Evolutionary conservation across 345 rosid species (phyloP).

Genomic region (Arabis alpina): DNA sequence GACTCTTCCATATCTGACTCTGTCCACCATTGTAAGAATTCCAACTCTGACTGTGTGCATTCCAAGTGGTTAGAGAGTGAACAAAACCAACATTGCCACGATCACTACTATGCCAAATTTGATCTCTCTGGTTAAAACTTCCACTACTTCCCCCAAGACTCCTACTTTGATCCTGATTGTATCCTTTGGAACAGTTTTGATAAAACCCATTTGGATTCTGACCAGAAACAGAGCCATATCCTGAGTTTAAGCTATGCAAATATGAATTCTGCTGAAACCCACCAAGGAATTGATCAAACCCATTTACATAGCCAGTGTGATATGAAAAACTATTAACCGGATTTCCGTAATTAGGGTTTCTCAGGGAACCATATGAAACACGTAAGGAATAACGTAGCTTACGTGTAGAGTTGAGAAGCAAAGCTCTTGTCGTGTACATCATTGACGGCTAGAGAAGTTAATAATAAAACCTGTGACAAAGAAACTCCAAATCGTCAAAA

Average conservation of each 20-base stretch:
- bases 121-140: constrained; percentile 20
- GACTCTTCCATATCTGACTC: not conserved
- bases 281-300: no score
- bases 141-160: constrained; percentile 26
- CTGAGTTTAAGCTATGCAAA: no score
- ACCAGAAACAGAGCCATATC: no score
- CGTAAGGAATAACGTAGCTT: constrained; percentile 46
- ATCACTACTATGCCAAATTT: constrained; percentile 25
- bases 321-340: no score
- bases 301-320: constrained; percentile 56
- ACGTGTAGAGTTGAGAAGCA: constrained; percentile 44
- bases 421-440: constrained; percentile 49
- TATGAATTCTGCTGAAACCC: constrained; percentile 25
- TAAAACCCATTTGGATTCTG: constrained; percentile 22
- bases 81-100: no score
- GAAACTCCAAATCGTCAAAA: not conserved
- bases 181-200: no score
- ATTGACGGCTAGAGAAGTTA: constrained; percentile 3
- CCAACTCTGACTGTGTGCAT: constrained; percentile 1
- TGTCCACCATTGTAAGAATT: constrained; percentile 10
- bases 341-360: constrained; percentile 30
- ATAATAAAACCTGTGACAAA: not conserved
- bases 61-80: no score
- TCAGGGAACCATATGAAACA: constrained; percentile 41
- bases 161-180: constrained; percentile 6